Conservation (phyloP, 2,329 filamentous ascomycete genomes). For the Paecilomyces variotii region DNA sequence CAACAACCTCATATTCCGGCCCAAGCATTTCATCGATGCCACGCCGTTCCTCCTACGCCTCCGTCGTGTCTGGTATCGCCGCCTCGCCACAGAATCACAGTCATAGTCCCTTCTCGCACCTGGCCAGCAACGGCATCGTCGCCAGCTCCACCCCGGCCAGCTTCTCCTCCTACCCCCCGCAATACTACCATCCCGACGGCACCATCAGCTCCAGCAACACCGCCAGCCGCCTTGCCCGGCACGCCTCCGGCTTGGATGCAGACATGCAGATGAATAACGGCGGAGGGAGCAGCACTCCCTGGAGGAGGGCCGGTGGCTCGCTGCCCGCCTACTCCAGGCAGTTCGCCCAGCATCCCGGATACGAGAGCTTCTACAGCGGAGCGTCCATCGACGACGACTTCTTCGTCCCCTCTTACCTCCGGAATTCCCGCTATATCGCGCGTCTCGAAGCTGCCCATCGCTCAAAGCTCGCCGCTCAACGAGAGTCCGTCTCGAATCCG, state of each 20-base stretch:
- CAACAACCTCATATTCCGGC: slow-evolving; percentile 24
- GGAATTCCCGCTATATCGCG: slow-evolving; percentile 67
- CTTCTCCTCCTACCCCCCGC: slow-evolving; percentile 28
- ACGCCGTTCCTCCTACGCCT: slow-evolving; percentile 55
- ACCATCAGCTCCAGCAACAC: neutral
- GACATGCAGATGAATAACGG: slow-evolving; percentile 42
- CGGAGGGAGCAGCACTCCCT: slow-evolving; percentile 34
- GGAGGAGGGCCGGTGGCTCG: slow-evolving; percentile 32
- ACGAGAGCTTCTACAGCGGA: slow-evolving; percentile 18
- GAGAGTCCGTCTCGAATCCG: slow-evolving; percentile 38
- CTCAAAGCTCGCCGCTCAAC: slow-evolving; percentile 48
- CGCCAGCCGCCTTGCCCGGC: slow-evolving; percentile 20
- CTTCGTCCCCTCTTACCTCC: slow-evolving; percentile 79
- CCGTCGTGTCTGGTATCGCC: slow-evolving; percentile 49
- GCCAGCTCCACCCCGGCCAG: slow-evolving; percentile 19
- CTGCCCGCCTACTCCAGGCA: slow-evolving; percentile 43
- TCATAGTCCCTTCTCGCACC: slow-evolving; percentile 45
- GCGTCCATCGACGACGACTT: slow-evolving; percentile 42
- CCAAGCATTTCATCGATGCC: slow-evolving; percentile 33
- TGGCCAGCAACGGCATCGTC: slow-evolving; percentile 32
- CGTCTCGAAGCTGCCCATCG: slow-evolving; percentile 64
- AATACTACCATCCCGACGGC: slow-evolving; percentile 25
- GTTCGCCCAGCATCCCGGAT: slow-evolving; percentile 29
- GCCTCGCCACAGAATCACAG: slow-evolving; percentile 27
- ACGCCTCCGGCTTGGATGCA: slow-evolving; percentile 37